phyloP scores from a whole-genome alignment of 805 yeast species.

The Nakazawaea wickerhamii region DNA sequence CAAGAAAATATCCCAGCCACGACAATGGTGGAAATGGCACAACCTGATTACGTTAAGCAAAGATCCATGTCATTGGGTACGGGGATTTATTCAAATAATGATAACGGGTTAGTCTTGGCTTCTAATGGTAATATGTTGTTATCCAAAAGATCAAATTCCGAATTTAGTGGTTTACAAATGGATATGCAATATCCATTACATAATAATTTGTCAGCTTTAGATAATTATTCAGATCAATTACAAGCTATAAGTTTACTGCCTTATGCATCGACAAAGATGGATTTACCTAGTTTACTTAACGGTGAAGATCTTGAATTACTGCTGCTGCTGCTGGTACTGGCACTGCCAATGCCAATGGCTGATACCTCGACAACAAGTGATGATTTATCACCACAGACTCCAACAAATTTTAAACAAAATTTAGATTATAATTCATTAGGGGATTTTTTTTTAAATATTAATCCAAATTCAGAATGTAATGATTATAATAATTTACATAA shows the following conservation, averaged over 20 bases:
- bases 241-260: conserved; percentile 11
- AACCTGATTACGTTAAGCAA: conserved; percentile 1
- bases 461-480: background rate
- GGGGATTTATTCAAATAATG: background rate
- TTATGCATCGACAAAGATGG: conserved; percentile 3
- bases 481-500: conserved; percentile 26
- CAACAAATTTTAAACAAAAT: background rate
- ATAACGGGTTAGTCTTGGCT: too few relatives aligned
- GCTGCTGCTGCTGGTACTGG: background rate
- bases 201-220: conserved; percentile 2
- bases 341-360: background rate
- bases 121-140: too few relatives aligned
- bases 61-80: conserved; percentile 7
- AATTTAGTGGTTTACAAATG: conserved; percentile 8
- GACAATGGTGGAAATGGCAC: background rate
- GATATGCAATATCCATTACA: background rate
- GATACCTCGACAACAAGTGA: background rate
- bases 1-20: conserved; percentile 11
- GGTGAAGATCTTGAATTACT: background rate
- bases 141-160: conserved; percentile 6
- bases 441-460: conserved; percentile 9
- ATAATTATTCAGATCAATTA: conserved; percentile 8
- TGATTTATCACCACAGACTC: conserved; percentile 2
- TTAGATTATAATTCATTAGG: conserved; percentile 4
- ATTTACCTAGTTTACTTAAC: conserved; percentile 10